Conservation (phyloP, 805 yeast genomes). For the Pichia phayaonensis region DNA sequence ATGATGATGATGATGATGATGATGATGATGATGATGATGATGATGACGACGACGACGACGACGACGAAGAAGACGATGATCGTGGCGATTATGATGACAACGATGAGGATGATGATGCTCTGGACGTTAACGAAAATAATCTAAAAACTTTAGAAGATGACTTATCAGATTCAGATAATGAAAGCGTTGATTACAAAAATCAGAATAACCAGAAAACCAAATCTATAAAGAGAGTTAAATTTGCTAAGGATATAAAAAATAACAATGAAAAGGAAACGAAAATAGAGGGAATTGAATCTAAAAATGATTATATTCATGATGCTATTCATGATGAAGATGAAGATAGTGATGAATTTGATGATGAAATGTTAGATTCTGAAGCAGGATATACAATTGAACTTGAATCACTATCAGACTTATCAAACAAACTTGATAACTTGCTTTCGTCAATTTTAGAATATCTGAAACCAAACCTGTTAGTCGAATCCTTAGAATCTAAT, state of each 20-base stretch:
- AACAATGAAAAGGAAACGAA: slow-evolving; percentile 18
- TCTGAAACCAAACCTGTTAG: slow-evolving; percentile 42
- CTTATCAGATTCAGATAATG: not conserved
- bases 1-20: slow-evolving; percentile 25
- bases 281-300: not conserved
- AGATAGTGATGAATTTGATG: slow-evolving; percentile 32
- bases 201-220: not conserved
- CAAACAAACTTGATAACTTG: slow-evolving; percentile 66
- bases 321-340: slow-evolving; percentile 6
- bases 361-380: slow-evolving; percentile 29
- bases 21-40: slow-evolving; percentile 32
- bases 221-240: not conserved
- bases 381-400: slow-evolving; percentile 42
- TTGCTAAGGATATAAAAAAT: not conserved
- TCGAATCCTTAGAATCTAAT: slow-evolving; percentile 47
- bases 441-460: slow-evolving; percentile 49
- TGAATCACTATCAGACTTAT: slow-evolving; percentile 43
- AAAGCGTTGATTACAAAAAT: not conserved
- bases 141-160: not conserved
- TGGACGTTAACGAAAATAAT: slow-evolving; percentile 20
- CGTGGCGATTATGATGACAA: slow-evolving; percentile 32
- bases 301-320: not conserved
- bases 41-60: slow-evolving; percentile 16
- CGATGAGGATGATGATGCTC: slow-evolving; percentile 35
- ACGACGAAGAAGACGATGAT: slow-evolving; percentile 17